Percentiles rank a stretch among this genome's conserved stretches.
Evolutionary conservation across 2,329 filamentous ascomycete species (phyloP).

Genomic region (Pseudogymnoascus sp.): DNA sequence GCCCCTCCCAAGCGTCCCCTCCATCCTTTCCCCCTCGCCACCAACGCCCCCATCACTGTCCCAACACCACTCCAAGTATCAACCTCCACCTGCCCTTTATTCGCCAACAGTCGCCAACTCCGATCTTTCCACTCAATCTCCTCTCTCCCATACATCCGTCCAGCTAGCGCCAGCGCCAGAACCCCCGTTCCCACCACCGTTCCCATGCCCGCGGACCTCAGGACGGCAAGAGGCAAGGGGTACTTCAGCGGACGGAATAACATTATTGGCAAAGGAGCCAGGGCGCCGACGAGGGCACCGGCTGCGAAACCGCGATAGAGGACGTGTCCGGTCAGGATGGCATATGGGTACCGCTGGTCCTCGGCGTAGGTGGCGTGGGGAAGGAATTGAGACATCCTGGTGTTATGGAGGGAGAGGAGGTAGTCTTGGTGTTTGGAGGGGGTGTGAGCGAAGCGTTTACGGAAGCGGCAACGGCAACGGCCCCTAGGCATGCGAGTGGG

Average conservation of each 20-base stretch:
- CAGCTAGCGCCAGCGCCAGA: constrained; percentile 35
- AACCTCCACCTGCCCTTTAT: constrained; percentile 44
- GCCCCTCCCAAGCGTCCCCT: constrained; percentile 36
- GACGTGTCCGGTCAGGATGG: constrained; percentile 52
- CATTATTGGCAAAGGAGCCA: not conserved
- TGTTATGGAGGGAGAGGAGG: not conserved
- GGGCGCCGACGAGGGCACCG: constrained; percentile 40
- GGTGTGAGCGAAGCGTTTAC: not conserved
- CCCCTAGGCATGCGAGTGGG: not conserved
- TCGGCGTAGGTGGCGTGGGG: constrained; percentile 51
- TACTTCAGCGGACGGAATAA: not conserved
- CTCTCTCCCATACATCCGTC: constrained; percentile 45
- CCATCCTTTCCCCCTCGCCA: constrained; percentile 29
- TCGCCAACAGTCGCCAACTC: constrained; percentile 52
- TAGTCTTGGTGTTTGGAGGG: not conserved
- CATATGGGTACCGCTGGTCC: constrained; percentile 47
- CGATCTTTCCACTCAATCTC: constrained; percentile 57
- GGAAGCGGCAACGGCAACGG: not conserved
- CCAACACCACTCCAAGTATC: constrained; percentile 47
- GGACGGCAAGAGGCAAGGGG: constrained; percentile 30
- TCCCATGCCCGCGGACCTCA: constrained; percentile 38
- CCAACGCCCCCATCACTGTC: constrained; percentile 31
- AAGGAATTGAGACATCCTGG: constrained; percentile 41
- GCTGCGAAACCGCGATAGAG: constrained; percentile 45
- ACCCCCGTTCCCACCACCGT: constrained; percentile 37